Evolutionary conservation across 805 yeast species (phyloP).

Genomic region (Nakazawaea siamensis): DNA sequence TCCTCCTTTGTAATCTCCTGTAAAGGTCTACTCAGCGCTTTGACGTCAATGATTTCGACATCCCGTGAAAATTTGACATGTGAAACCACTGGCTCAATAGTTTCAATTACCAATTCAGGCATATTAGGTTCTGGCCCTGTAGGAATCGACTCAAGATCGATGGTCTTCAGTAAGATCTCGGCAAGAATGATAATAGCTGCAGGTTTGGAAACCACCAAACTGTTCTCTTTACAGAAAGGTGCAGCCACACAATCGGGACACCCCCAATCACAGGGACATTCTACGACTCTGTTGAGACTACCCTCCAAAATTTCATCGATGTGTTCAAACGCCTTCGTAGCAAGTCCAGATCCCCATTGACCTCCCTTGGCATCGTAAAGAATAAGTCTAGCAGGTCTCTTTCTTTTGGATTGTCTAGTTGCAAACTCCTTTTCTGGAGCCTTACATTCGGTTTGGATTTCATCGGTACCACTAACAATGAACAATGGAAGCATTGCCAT

Average conservation of each 20-base stretch:
- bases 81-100: slow-evolving; percentile 46
- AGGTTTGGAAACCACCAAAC: slow-evolving; percentile 78
- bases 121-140: slow-evolving; percentile 73
- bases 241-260: slow-evolving; percentile 87
- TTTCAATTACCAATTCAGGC: slow-evolving; percentile 64
- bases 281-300: slow-evolving; percentile 49
- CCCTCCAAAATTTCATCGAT: slow-evolving; percentile 56
- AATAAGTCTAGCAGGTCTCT: slow-evolving; percentile 80
- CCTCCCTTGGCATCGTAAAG: slow-evolving; percentile 85
- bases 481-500: slow-evolving; percentile 71
- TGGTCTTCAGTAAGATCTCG: slow-evolving; percentile 44
- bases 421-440: slow-evolving; percentile 97
- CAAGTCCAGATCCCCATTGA: slow-evolving; percentile 67
- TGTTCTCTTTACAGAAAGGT: slow-evolving; percentile 70
- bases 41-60: slow-evolving; percentile 43
- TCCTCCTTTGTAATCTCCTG: slow-evolving; percentile 16
- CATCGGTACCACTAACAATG: slow-evolving; percentile 67
- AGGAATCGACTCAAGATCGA: slow-evolving; percentile 40
- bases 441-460: slow-evolving; percentile 87
- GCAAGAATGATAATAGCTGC: slow-evolving; percentile 72
- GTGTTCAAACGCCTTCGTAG: slow-evolving; percentile 72
- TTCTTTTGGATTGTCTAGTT: slow-evolving; percentile 56
- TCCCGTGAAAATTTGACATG: slow-evolving; percentile 57
- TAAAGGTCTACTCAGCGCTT: slow-evolving; percentile 16
- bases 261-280: slow-evolving; percentile 62